phyloP scores from a whole-genome alignment of 306 rosid species.

The Vigna mungo region DNA sequence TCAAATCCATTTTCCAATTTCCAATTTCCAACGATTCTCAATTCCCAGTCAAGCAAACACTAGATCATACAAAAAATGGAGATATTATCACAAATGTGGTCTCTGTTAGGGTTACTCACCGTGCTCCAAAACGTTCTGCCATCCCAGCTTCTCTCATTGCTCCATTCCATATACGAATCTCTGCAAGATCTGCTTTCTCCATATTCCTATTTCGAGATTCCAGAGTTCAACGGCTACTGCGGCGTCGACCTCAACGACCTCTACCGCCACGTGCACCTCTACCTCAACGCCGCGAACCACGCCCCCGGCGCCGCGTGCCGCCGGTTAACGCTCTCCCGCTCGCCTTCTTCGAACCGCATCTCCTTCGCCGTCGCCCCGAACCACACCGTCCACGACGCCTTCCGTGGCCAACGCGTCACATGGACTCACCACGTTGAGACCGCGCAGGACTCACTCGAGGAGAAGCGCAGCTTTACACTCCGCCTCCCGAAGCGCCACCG shows the following conservation, averaged over 20 bases:
- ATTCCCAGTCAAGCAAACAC: conserved; percentile 9
- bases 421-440: conserved; percentile 93
- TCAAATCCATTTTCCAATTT: conserved; percentile 24
- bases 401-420: conserved; percentile 55
- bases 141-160: conserved; percentile 77
- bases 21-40: not conserved
- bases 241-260: conserved; percentile 85
- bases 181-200: conserved; percentile 80
- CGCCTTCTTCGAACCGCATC: conserved; percentile 75
- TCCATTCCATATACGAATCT: conserved; percentile 76
- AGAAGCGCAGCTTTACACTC: conserved; percentile 80
- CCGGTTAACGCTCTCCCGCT: conserved; percentile 80
- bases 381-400: conserved; percentile 74
- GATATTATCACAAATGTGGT: conserved; percentile 90
- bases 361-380: conserved; percentile 83
- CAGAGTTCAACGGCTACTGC: conserved; percentile 91
- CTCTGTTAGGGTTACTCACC: conserved; percentile 77
- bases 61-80: conserved; percentile 56
- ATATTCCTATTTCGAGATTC: conserved; percentile 75
- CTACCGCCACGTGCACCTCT: conserved; percentile 83
- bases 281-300: conserved; percentile 67
- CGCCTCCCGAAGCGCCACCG: conserved; percentile 83
- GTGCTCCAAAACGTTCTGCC: conserved; percentile 86
- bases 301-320: conserved; percentile 59
- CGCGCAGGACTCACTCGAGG: conserved; percentile 82